These are phyloP conservation scores for Fusarium sp. DNA, from an alignment of 2,329 filamentous ascomycete species.

Conservation along the genomic window DNA sequence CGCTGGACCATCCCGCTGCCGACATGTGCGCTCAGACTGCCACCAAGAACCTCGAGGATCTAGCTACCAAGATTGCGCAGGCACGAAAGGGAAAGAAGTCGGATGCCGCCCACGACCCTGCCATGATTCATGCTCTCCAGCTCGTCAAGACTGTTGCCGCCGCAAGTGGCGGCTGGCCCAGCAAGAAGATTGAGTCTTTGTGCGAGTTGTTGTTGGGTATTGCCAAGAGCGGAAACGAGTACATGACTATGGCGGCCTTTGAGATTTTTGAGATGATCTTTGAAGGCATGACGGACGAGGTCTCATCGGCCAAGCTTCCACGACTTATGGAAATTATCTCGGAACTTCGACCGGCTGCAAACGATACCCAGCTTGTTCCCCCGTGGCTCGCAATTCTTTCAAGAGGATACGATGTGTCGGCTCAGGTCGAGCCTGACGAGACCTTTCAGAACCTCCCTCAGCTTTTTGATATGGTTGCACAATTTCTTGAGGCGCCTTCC, in stretches of 20 bases:
- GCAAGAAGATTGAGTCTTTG: constrained; percentile 90
- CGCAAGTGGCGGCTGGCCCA: constrained; percentile 93
- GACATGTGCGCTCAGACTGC: constrained; percentile 96
- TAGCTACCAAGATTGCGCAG: constrained; percentile 68
- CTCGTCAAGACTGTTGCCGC: constrained; percentile 88
- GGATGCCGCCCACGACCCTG: constrained; percentile 75
- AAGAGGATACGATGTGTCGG: constrained; percentile 91
- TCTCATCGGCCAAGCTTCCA: constrained; percentile 88
- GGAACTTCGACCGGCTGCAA: constrained; percentile 88
- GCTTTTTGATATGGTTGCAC: constrained; percentile 80
- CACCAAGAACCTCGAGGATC: constrained; percentile 79
- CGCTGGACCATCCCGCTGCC: constrained; percentile 90
- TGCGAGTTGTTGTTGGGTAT: constrained; percentile 91
- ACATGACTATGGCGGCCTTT: constrained; percentile 94
- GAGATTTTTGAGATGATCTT: constrained; percentile 99
- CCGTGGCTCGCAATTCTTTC: constrained; percentile 97
- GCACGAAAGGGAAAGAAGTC: constrained; percentile 73
- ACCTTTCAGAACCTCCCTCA: constrained; percentile 91
- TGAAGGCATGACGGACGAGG: constrained; percentile 85
- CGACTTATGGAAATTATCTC: constrained; percentile 90
- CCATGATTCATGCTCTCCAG: constrained; percentile 89
- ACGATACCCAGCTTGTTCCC: constrained; percentile 92
- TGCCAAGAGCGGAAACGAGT: constrained; percentile 90
- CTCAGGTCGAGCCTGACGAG: constrained; percentile 86
- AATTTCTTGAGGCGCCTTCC: constrained; percentile 85